Conservation (phyloP, 1,139 yeast genomes). For the Taiozyma sp. region DNA sequence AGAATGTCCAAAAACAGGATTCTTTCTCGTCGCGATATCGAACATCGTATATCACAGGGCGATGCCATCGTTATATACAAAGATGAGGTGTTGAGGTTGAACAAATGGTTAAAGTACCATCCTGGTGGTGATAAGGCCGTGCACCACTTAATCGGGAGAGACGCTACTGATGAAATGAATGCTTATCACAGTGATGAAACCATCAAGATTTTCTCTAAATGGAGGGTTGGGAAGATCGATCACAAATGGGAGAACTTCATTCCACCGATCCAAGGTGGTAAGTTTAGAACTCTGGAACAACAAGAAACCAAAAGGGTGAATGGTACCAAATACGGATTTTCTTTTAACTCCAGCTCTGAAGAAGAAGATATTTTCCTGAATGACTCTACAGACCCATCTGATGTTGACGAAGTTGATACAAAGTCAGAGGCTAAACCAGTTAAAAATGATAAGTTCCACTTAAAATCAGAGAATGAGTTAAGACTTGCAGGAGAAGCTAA, state of each 20-base stretch:
- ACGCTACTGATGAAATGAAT: conserved; percentile 87
- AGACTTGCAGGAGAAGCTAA: conserved; percentile 34
- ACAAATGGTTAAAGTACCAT: conserved; percentile 65
- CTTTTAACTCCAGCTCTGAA: not conserved
- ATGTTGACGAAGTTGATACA: conserved; percentile 7
- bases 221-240: conserved; percentile 59
- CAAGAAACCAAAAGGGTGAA: conserved; percentile 6
- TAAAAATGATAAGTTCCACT: not conserved
- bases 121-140: conserved; percentile 92
- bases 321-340: not conserved
- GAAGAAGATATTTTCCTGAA: conserved; percentile 1
- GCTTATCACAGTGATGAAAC: conserved; percentile 72
- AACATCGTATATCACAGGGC: conserved; percentile 58
- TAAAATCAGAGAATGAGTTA: not conserved
- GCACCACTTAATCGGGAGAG: conserved; percentile 79
- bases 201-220: conserved; percentile 40
- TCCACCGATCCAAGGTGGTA: conserved; percentile 89
- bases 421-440: not conserved
- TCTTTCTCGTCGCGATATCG: conserved; percentile 32
- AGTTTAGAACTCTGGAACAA: conserved; percentile 31
- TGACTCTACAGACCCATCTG: conserved; percentile 14
- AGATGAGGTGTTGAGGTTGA: conserved; percentile 54
- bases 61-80: conserved; percentile 65
- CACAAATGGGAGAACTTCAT: conserved; percentile 64
- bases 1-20: conserved; percentile 20